These are phyloP conservation scores for Fraxinus quadrangulata DNA, from an alignment of 257 asterid genomes.

Conservation along the genomic window DNA sequence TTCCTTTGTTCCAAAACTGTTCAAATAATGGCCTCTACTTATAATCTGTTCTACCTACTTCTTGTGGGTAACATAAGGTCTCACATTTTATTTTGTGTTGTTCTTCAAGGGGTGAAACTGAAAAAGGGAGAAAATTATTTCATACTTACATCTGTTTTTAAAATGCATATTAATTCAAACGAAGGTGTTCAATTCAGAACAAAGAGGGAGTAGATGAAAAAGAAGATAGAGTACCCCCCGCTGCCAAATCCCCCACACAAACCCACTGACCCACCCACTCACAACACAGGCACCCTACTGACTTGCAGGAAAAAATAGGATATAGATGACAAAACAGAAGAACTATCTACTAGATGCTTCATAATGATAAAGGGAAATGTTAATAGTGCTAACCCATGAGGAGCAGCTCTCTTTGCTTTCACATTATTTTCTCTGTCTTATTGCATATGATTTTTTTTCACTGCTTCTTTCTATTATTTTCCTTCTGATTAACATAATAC, in stretches of 20 bases:
- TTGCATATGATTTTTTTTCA: neutral
- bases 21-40: neutral
- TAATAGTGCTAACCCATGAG: neutral
- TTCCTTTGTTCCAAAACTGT: neutral
- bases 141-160: no score
- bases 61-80: neutral
- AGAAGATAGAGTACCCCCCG: neutral
- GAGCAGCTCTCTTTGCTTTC: neutral
- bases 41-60: neutral
- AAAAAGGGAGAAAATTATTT: no score
- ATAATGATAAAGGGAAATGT: neutral
- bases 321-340: neutral
- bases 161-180: no score
- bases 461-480: neutral
- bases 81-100: no score
- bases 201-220: neutral
- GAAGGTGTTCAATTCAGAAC: neutral
- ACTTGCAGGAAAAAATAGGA: neutral
- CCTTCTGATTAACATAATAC: slow-evolving; percentile 8
- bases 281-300: neutral
- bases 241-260: no score
- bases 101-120: no score
- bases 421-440: neutral
- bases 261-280: neutral
- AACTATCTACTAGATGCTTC: neutral